Conservation (phyloP, 225 moss, liverwort and hornwort genomes). For the Bryoerythrophyllum caledonicum region DNA sequence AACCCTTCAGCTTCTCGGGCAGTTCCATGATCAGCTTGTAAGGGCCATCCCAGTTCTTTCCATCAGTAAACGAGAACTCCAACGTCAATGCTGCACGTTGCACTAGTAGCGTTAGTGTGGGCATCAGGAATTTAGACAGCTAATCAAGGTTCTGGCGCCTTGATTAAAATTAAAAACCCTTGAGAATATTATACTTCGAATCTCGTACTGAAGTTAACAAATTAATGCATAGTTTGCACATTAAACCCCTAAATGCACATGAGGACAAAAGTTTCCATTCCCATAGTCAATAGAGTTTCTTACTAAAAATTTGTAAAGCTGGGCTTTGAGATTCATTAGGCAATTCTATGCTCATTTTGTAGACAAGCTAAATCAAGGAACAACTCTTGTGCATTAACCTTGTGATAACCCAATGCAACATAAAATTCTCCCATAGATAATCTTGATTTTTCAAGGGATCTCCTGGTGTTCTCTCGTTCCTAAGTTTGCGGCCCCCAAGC, state of each 20-base stretch:
- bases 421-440: no score
- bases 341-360: no score
- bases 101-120: neutral
- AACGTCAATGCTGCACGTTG: constrained; percentile 63
- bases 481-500: no score
- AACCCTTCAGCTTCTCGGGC: constrained; percentile 58
- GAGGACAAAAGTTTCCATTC: no score
- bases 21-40: constrained; percentile 64
- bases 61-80: constrained; percentile 90
- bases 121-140: neutral
- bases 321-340: no score
- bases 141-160: neutral
- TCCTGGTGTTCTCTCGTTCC: no score
- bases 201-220: neutral
- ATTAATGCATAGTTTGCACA: neutral
- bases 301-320: no score
- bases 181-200: neutral
- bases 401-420: no score
- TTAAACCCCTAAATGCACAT: neutral
- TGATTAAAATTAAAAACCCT: neutral
- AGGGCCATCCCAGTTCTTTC: constrained; percentile 79
- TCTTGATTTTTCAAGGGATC: no score
- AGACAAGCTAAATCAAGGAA: no score
- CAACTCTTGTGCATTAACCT: no score
- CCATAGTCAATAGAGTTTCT: no score